phyloP scores from a whole-genome alignment of 139 green algal genomes.

The Nannochloris sp. region DNA sequence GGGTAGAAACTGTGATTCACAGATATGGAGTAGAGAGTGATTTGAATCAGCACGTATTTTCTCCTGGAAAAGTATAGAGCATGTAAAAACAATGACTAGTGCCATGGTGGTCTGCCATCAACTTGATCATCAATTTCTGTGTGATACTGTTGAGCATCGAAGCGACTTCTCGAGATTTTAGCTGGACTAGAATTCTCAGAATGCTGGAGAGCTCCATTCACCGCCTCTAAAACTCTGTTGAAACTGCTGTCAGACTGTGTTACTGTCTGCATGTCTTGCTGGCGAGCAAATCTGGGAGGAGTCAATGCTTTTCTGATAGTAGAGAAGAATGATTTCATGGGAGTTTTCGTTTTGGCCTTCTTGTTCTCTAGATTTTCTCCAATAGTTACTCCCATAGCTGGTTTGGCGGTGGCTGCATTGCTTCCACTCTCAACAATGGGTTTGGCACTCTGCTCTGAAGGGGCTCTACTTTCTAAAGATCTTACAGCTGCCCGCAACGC shows the following conservation, averaged over 20 bases:
- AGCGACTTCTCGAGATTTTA: not conserved
- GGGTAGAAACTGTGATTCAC: slow-evolving; percentile 8
- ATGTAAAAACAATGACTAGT: too few relatives aligned
- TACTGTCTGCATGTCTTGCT: too few relatives aligned
- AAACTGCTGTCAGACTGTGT: too few relatives aligned
- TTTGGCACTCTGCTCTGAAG: not conserved
- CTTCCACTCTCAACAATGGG: not conserved
- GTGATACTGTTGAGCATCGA: slow-evolving; percentile 8
- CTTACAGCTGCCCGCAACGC: slow-evolving; percentile 18
- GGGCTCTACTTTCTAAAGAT: slow-evolving; percentile 16
- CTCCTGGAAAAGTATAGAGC: slow-evolving; percentile 4
- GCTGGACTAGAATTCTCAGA: not conserved
- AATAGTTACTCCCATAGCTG: too few relatives aligned
- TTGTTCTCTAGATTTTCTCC: too few relatives aligned
- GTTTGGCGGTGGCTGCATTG: not conserved
- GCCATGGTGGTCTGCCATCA: not conserved
- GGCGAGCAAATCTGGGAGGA: too few relatives aligned
- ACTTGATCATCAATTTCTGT: not conserved
- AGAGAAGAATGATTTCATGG: not conserved
- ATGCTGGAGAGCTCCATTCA: too few relatives aligned
- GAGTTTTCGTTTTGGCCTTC: not conserved
- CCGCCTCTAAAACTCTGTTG: too few relatives aligned
- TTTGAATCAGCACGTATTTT: slow-evolving; percentile 7
- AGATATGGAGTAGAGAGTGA: not conserved
- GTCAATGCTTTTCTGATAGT: too few relatives aligned